These are phyloP conservation scores for Auricularia cornea DNA, from an alignment of 768 basidiomycete species.

Conservation along the genomic window DNA sequence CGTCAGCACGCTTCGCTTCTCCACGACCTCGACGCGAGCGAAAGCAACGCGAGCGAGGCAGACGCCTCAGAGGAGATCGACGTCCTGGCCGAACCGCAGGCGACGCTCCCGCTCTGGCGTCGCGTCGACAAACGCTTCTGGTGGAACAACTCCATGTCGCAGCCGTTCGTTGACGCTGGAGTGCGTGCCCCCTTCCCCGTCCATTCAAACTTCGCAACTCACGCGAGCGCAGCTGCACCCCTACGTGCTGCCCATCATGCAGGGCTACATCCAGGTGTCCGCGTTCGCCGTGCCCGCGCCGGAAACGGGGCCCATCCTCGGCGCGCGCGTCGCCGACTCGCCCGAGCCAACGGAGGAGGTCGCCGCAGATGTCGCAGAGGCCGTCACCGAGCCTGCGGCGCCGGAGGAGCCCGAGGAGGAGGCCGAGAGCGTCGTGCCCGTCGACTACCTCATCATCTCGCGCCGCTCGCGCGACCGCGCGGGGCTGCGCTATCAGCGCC, in stretches of 20 bases:
- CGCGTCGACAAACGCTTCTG: slow-evolving; percentile 85
- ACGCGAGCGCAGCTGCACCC: slow-evolving; percentile 54
- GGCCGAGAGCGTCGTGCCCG: slow-evolving; percentile 30
- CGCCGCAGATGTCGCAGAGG: neutral
- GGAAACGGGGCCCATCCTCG: neutral
- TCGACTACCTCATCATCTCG: slow-evolving; percentile 79
- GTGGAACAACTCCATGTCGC: slow-evolving; percentile 90
- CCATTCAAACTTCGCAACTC: neutral
- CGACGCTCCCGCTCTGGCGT: slow-evolving; percentile 82
- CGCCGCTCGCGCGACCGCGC: slow-evolving; percentile 83
- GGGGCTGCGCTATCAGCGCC: slow-evolving; percentile 87
- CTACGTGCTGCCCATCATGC: slow-evolving; percentile 86
- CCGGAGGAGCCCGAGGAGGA: slow-evolving; percentile 27
- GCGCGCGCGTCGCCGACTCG: slow-evolving; percentile 10
- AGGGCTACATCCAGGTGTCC: slow-evolving; percentile 80
- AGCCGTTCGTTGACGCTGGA: slow-evolving; percentile 80
- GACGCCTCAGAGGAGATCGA: slow-evolving; percentile 34
- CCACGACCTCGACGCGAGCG: slow-evolving; percentile 48
- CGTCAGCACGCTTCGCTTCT: slow-evolving; percentile 49
- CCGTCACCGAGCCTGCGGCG: slow-evolving; percentile 7
- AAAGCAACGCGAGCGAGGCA: slow-evolving; percentile 18
- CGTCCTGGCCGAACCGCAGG: slow-evolving; percentile 59
- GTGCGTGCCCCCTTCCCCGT: slow-evolving; percentile 36
- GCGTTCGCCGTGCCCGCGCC: slow-evolving; percentile 44
- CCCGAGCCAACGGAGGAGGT: slow-evolving; percentile 8